These are phyloP conservation scores for Hypoxylon sp. DNA, from an alignment of 2,329 filamentous ascomycete genomes.

Conservation along the genomic window DNA sequence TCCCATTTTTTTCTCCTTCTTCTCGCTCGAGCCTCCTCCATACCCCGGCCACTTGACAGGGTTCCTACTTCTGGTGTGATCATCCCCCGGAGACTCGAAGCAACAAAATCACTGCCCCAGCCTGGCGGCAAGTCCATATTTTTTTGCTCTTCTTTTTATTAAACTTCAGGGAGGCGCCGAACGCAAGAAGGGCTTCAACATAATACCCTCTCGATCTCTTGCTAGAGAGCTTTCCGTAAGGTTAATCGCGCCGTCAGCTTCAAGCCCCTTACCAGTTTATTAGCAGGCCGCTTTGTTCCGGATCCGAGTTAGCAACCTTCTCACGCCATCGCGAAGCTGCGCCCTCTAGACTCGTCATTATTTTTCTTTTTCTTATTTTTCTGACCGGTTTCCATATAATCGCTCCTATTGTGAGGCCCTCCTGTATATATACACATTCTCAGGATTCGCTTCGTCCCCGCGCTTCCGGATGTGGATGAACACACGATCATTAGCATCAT, in stretches of 20 bases:
- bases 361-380: slow-evolving; percentile 21
- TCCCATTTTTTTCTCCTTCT: slow-evolving; percentile 23
- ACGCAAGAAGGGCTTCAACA: slow-evolving; percentile 24
- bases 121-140: slow-evolving; percentile 25
- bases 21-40: slow-evolving; percentile 41
- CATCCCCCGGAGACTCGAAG: slow-evolving; percentile 43
- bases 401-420: slow-evolving; percentile 9
- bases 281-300: slow-evolving; percentile 35
- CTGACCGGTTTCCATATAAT: slow-evolving; percentile 21
- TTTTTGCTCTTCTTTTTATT: slow-evolving; percentile 20
- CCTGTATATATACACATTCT: slow-evolving; percentile 26
- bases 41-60: slow-evolving; percentile 39
- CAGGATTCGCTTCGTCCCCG: slow-evolving; percentile 14
- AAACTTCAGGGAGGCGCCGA: slow-evolving; percentile 21
- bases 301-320: slow-evolving; percentile 32
- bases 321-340: slow-evolving; percentile 31
- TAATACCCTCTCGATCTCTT: slow-evolving; percentile 18
- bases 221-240: slow-evolving; percentile 20
- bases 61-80: slow-evolving; percentile 39
- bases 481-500: slow-evolving; percentile 11
- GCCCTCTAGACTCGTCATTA: slow-evolving; percentile 26
- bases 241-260: slow-evolving; percentile 34
- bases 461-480: slow-evolving; percentile 37
- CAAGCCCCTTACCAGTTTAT: slow-evolving; percentile 32
- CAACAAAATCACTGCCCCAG: slow-evolving; percentile 36